Evolutionary conservation across 2,329 filamentous ascomycete species (phyloP).

Genomic region (Pestalotiopsis fici): DNA sequence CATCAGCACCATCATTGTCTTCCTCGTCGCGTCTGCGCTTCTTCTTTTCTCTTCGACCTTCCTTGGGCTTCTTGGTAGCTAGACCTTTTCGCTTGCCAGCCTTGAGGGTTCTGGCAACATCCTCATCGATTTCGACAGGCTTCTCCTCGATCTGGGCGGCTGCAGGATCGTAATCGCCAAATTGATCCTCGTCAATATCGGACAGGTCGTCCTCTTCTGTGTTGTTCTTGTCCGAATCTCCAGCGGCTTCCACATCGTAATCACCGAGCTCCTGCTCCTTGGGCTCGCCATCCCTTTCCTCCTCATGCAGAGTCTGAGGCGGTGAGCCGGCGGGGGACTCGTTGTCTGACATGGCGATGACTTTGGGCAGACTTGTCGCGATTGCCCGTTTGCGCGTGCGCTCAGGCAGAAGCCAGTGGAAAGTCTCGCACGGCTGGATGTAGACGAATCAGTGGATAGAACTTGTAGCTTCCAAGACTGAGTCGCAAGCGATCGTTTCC

Average conservation of each 20-base stretch:
- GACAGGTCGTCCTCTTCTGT: conserved; percentile 53
- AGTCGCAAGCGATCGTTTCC: background rate
- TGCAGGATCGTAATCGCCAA: conserved; percentile 68
- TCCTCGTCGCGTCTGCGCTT: conserved; percentile 52
- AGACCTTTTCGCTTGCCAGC: conserved; percentile 67
- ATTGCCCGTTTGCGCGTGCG: background rate
- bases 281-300: conserved; percentile 23
- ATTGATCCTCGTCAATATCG: conserved; percentile 70
- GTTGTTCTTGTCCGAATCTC: conserved; percentile 55
- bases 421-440: background rate
- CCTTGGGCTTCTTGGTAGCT: conserved; percentile 72
- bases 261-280: conserved; percentile 33
- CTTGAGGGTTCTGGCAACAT: conserved; percentile 64
- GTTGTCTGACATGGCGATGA: conserved; percentile 44
- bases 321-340: conserved; percentile 42
- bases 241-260: conserved; percentile 41
- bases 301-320: conserved; percentile 26
- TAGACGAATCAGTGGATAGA: background rate
- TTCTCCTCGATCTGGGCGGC: conserved; percentile 64
- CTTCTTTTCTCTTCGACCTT: conserved; percentile 71
- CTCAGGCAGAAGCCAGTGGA: background rate
- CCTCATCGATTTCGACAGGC: conserved; percentile 68
- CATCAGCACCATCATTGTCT: conserved; percentile 49
- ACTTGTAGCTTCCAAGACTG: background rate
- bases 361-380: background rate